Conservation (phyloP, 805 yeast species). For the Candida maltosa region DNA sequence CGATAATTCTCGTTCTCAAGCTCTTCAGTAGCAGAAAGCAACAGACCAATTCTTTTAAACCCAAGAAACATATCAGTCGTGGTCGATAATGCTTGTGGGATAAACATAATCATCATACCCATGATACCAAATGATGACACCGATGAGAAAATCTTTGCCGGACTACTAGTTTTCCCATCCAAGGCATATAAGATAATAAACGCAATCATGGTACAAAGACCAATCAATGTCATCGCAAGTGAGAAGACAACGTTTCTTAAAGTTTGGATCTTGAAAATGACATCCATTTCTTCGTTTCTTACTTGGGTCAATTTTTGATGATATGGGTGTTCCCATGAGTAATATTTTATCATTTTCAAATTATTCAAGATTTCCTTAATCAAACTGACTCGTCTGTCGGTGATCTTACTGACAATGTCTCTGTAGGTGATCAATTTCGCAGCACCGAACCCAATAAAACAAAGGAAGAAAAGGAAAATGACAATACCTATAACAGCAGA, state of each 20-base stretch:
- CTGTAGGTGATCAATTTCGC: conserved; percentile 51
- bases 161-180: conserved; percentile 25
- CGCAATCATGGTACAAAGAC: conserved; percentile 60
- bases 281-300: conserved; percentile 55
- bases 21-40: conserved; percentile 42
- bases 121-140: conserved; percentile 60
- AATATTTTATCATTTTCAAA: conserved; percentile 76
- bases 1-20: conserved; percentile 14
- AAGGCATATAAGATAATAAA: conserved; percentile 30
- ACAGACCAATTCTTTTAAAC: conserved; percentile 50
- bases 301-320: conserved; percentile 47
- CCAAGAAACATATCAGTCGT: conserved; percentile 65
- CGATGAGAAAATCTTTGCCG: conserved; percentile 65
- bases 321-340: conserved; percentile 86
- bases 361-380: conserved; percentile 73
- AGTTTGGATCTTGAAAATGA: conserved; percentile 58
- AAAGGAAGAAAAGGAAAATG: conserved; percentile 45
- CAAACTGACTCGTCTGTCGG: conserved; percentile 68
- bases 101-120: conserved; percentile 54
- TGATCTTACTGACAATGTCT: conserved; percentile 48
- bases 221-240: conserved; percentile 59
- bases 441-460: conserved; percentile 41
- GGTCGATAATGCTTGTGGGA: conserved; percentile 64
- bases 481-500: conserved; percentile 63
- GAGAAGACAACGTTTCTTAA: conserved; percentile 61